A percentile compares a stretch with the other conserved stretches of the same genome.
phyloP scores from a whole-genome alignment of 1,284 basidiomycete species.

The Chiua sp. region DNA sequence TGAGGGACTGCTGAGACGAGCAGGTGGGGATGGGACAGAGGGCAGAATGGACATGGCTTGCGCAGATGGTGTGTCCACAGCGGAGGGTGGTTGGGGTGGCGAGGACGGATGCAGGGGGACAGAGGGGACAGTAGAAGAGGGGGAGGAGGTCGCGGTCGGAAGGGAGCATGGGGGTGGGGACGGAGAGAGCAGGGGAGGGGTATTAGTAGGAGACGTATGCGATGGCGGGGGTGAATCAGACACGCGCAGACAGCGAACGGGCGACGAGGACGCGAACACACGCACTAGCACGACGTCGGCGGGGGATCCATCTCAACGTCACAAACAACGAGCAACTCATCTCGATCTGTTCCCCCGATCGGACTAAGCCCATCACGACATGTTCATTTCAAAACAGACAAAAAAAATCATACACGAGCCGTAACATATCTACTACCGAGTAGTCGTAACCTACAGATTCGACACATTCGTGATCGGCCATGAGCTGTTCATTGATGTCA shows the following conservation, averaged over 20 bases:
- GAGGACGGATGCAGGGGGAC: slow-evolving; percentile 41
- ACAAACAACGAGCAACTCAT: slow-evolving; percentile 23
- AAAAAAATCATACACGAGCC: not conserved
- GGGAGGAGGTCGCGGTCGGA: slow-evolving; percentile 31
- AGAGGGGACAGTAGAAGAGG: slow-evolving; percentile 48
- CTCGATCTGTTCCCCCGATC: slow-evolving; percentile 34
- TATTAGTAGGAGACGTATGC: slow-evolving; percentile 22
- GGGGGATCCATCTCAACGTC: slow-evolving; percentile 35
- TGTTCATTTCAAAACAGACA: not conserved
- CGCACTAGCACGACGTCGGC: slow-evolving; percentile 34
- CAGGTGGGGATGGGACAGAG: slow-evolving; percentile 30
- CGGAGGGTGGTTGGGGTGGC: slow-evolving; percentile 54
- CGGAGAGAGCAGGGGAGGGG: not conserved
- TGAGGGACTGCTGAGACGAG: slow-evolving; percentile 15
- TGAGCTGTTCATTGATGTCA: slow-evolving; percentile 17
- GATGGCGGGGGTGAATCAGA: slow-evolving; percentile 27
- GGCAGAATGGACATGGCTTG: slow-evolving; percentile 26
- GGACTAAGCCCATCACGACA: slow-evolving; percentile 27
- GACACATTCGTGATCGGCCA: slow-evolving; percentile 35
- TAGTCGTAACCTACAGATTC: slow-evolving; percentile 14
- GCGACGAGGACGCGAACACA: slow-evolving; percentile 9
- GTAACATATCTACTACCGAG: not conserved
- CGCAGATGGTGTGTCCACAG: slow-evolving; percentile 63
- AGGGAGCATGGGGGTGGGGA: slow-evolving; percentile 20
- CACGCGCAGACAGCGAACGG: slow-evolving; percentile 20